These are phyloP conservation scores for Plasmodium inui DNA, from an alignment of 169 alveolate species.

Conservation along the genomic window DNA sequence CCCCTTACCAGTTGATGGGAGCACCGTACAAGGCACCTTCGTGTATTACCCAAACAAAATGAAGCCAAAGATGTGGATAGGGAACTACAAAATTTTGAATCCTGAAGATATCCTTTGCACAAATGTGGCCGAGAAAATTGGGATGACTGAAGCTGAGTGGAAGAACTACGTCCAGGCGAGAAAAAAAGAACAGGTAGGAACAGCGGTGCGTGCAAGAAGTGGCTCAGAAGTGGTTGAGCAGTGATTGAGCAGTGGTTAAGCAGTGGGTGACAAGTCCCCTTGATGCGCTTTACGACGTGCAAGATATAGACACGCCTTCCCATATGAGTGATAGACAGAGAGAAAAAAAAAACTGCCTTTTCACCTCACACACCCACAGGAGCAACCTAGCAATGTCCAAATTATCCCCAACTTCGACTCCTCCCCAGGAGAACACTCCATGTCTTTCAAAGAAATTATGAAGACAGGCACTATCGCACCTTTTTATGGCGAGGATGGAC, in stretches of 20 bases:
- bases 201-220: neutral
- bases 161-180: constrained; percentile 43
- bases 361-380: neutral
- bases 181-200: constrained; percentile 22
- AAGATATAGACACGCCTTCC: neutral
- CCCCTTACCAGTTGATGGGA: constrained; percentile 57
- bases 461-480: constrained; percentile 1
- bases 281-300: neutral
- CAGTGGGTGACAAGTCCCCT: neutral
- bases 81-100: constrained; percentile 80
- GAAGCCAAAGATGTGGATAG: constrained; percentile 85
- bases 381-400: neutral
- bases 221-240: too few relatives aligned
- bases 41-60: constrained; percentile 79
- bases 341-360: neutral
- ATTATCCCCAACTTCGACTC: neutral
- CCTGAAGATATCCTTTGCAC: constrained; percentile 79
- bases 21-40: constrained; percentile 75
- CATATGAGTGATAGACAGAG: neutral
- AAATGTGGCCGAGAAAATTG: constrained; percentile 69
- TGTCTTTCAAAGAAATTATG: constrained; percentile 25
- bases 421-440: neutral
- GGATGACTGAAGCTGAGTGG: constrained; percentile 70
- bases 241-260: too few relatives aligned
- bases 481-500: neutral